These are phyloP conservation scores for Udeniomyces megalosporus DNA, from an alignment of 768 basidiomycete genomes.

Conservation along the genomic window DNA sequence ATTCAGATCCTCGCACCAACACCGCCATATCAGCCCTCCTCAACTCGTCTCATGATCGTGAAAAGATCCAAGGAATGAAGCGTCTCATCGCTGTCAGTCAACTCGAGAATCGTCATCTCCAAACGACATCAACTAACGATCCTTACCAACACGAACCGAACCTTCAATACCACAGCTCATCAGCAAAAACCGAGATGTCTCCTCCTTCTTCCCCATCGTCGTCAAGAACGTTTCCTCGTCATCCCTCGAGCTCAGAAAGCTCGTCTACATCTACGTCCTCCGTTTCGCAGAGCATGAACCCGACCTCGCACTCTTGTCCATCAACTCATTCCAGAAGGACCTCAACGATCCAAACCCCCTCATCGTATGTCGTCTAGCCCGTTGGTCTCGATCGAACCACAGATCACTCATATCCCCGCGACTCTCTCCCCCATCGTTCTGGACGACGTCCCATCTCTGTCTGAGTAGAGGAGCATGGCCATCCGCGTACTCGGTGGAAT, in stretches of 20 bases:
- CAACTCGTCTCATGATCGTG: constrained; percentile 71
- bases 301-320: constrained; percentile 82
- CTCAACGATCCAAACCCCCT: constrained; percentile 78
- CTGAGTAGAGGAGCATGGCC: constrained; percentile 79
- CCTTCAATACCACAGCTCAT: constrained; percentile 47
- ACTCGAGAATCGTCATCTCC: neutral
- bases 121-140: too few relatives aligned
- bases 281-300: constrained; percentile 86
- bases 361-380: too few relatives aligned
- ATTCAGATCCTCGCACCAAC: constrained; percentile 64
- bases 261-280: constrained; percentile 93
- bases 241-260: constrained; percentile 84
- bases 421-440: too few relatives aligned
- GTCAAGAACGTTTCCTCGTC: constrained; percentile 91
- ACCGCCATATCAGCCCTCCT: constrained; percentile 42
- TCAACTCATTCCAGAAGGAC: constrained; percentile 98
- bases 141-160: too few relatives aligned
- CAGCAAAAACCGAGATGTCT: constrained; percentile 77
- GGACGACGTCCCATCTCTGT: too few relatives aligned
- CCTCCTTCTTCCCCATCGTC: constrained; percentile 87
- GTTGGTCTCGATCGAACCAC: too few relatives aligned
- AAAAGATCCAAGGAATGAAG: constrained; percentile 91
- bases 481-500: constrained; percentile 84
- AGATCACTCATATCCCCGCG: too few relatives aligned
- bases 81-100: constrained; percentile 73